Evolutionary conservation across 2,329 filamentous ascomycete species (phyloP).

Genomic region (Penicillium aurantiogriseum): DNA sequence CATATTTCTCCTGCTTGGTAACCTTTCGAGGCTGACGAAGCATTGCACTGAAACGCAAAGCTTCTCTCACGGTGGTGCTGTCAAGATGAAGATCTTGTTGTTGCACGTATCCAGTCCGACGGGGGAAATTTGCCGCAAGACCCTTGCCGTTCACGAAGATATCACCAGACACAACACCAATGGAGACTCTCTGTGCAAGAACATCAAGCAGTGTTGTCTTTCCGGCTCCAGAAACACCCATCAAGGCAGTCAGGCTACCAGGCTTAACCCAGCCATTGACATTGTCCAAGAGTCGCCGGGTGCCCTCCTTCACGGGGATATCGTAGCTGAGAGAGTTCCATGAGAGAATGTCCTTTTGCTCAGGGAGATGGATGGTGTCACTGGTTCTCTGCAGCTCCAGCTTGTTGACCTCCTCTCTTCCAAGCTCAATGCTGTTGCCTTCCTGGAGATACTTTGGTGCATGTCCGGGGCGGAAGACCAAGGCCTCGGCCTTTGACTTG

Average conservation of each 20-base stretch:
- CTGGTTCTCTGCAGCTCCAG: conserved; percentile 15
- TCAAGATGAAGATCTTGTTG: conserved; percentile 74
- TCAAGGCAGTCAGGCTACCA: conserved; percentile 53
- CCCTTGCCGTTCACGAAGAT: conserved; percentile 63
- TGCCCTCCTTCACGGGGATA: conserved; percentile 57
- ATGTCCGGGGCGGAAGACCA: conserved; percentile 65
- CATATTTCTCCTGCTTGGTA: conserved; percentile 69
- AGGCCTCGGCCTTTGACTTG: conserved; percentile 70
- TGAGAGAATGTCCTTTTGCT: conserved; percentile 19
- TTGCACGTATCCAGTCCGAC: conserved; percentile 65
- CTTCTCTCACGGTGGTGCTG: conserved; percentile 81
- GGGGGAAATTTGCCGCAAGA: conserved; percentile 57
- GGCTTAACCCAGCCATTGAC: conserved; percentile 59
- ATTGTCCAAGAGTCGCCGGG: conserved; percentile 22
- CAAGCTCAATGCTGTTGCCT: conserved; percentile 7
- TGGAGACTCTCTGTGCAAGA: conserved; percentile 55
- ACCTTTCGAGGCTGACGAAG: conserved; percentile 76
- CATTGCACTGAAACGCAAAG: conserved; percentile 76
- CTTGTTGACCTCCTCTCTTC: conserved; percentile 1
- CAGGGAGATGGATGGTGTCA: conserved; percentile 15
- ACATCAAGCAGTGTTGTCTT: conserved; percentile 61
- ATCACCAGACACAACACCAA: conserved; percentile 63
- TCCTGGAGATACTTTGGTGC: conserved; percentile 20
- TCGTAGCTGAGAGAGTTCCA: conserved; percentile 63
- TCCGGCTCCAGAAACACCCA: conserved; percentile 62